These are phyloP conservation scores for Neopestalotiopsis sp. DNA, from an alignment of 2,329 filamentous ascomycete genomes.

Conservation along the genomic window DNA sequence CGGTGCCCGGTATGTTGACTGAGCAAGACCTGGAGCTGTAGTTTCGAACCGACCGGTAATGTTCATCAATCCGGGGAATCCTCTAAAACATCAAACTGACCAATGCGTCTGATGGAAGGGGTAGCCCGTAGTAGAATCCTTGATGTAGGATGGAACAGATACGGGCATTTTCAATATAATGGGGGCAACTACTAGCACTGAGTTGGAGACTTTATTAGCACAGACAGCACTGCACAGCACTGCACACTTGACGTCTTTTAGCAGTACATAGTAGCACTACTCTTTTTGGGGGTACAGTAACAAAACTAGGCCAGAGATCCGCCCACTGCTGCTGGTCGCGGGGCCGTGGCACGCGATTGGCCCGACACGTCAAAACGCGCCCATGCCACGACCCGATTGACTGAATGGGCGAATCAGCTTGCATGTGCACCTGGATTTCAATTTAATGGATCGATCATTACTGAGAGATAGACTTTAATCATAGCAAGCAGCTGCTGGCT, in stretches of 20 bases:
- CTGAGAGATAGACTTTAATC: background rate
- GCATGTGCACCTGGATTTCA: slow-evolving; percentile 5
- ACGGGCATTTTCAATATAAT: no score
- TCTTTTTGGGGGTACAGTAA: background rate
- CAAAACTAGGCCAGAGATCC: background rate
- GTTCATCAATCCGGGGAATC: background rate
- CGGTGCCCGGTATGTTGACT: no score
- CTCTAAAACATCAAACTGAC: background rate
- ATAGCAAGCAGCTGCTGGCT: background rate
- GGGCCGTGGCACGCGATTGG: slow-evolving; percentile 6
- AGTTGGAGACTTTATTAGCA: no score
- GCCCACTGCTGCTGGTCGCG: background rate
- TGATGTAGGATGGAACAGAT: no score
- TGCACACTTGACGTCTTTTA: no score
- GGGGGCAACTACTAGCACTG: no score
- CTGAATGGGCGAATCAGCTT: background rate
- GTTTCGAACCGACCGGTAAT: background rate
- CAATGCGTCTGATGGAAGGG: background rate
- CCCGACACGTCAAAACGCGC: slow-evolving; percentile 9
- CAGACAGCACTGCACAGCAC: no score
- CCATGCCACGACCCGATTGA: background rate
- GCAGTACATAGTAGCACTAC: no score
- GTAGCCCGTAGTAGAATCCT: background rate
- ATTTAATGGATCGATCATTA: background rate
- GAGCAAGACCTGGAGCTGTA: background rate